Evolutionary conservation across 345 rosid genomes (phyloP), one percentile per base, ranked within the genome.

Genomic region (Melaleuca alternifolia): DNA sequence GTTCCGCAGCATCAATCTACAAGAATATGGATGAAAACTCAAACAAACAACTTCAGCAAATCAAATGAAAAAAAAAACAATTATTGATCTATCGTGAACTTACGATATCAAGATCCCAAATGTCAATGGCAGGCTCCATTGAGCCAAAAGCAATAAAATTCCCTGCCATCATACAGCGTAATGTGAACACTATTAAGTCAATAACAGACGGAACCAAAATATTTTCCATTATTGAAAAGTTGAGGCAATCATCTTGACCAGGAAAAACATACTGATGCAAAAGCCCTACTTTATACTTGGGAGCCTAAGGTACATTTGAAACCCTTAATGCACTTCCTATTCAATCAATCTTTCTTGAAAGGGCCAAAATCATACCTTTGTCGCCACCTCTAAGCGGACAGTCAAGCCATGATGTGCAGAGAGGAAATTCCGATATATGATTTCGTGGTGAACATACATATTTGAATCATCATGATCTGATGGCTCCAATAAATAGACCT

Each of bases 41-140:
- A 20, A 57, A 61, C 37, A 54, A 54, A 83, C 23, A 82, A 84
- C 77, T 83, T 30, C n/a, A 84, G 54, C 13, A 46, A 10, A 89
- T 51, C 33, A 28, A 76, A 81, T 24, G 26, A 23, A 75, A 46
- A 16, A 76, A 37, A n/a, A n/a, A n/a, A n/a, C 28, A 81, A 50
- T 82, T 65, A 57, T 84, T 30, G 51, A 50, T 81, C 23, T 83
- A 62, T 53, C 37, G 57, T 81, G 51, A 84, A 92, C 97, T 79
- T 94, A 95, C 99, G 90, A 92, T 89, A 89, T 97, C 98, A 87
- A 97, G 97, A 88, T 97, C 98, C 99, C 99, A 96, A 92, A 97
- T 95, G 85, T 97, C 99, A 54, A 95, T 96, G 15, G 96, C 88
- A 18, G 98, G 96, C 8, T 92, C 99, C 96, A 94, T 94, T 86